These are phyloP conservation scores for Chlamydomonas applanata DNA, from an alignment of 139 green algal genomes.

Conservation along the genomic window DNA sequence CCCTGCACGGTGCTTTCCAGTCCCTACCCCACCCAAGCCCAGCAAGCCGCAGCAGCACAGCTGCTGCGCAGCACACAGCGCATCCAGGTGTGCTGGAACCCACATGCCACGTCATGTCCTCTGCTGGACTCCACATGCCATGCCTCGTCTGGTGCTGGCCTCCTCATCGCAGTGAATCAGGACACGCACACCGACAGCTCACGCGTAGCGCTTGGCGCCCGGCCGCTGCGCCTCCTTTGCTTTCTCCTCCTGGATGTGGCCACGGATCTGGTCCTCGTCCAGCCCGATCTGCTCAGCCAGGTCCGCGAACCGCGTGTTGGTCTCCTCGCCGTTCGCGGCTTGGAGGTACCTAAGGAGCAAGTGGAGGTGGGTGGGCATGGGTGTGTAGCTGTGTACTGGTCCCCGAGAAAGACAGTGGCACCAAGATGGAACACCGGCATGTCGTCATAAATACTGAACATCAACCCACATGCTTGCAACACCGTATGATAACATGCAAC, in stretches of 20 bases:
- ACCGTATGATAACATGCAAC: background rate
- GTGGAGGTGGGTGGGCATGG: background rate
- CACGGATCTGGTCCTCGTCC: background rate
- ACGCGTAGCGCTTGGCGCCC: slow-evolving; percentile 52
- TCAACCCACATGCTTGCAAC: background rate
- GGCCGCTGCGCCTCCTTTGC: slow-evolving; percentile 52
- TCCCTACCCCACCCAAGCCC: too few species aligned
- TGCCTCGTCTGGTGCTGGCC: too few species aligned
- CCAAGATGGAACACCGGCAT: background rate
- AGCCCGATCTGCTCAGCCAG: slow-evolving; percentile 26
- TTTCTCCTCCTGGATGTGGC: slow-evolving; percentile 53
- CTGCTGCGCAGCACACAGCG: too few species aligned
- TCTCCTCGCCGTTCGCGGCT: slow-evolving; percentile 41
- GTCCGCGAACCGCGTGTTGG: slow-evolving; percentile 40
- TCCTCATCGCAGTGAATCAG: slow-evolving; percentile 6
- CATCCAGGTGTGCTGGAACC: too few species aligned
- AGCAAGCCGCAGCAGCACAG: too few species aligned
- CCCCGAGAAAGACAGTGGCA: background rate
- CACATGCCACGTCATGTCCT: too few species aligned
- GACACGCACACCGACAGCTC: too few species aligned
- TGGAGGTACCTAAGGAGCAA: slow-evolving; percentile 22
- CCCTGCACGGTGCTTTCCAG: too few species aligned
- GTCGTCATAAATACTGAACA: background rate
- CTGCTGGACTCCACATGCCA: too few species aligned
- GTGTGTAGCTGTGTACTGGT: background rate